Evolutionary conservation across 768 basidiomycete species (phyloP).

Genomic region (Boletus bicolor): DNA sequence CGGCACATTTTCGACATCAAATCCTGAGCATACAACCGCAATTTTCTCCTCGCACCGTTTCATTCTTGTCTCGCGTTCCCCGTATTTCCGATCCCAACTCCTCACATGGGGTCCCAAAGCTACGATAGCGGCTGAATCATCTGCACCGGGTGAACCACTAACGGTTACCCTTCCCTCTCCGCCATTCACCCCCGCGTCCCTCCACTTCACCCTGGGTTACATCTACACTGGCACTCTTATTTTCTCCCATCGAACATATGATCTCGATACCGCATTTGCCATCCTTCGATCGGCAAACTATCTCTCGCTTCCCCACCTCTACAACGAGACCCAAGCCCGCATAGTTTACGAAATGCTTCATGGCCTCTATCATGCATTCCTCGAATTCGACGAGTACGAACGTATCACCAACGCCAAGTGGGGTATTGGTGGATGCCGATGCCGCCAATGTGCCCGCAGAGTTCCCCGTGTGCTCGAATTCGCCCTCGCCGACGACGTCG

Average conservation of each 20-base stretch:
- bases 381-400: constrained; percentile 79
- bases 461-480: constrained; percentile 85
- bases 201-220: constrained; percentile 92
- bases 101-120: constrained; percentile 55
- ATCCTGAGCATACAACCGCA: constrained; percentile 69
- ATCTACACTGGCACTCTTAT: constrained; percentile 93
- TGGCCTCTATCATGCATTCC: constrained; percentile 81
- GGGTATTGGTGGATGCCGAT: constrained; percentile 82
- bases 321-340: constrained; percentile 76
- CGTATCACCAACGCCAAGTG: constrained; percentile 68
- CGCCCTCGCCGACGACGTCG: constrained; percentile 70
- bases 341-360: constrained; percentile 88
- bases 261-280: constrained; percentile 87
- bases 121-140: constrained; percentile 27
- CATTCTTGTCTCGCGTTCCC: constrained; percentile 83
- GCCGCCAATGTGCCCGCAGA: constrained; percentile 77
- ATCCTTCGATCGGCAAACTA: constrained; percentile 83
- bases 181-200: constrained; percentile 90
- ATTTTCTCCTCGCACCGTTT: constrained; percentile 93
- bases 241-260: constrained; percentile 90
- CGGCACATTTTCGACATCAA: constrained; percentile 60
- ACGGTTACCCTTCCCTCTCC: constrained; percentile 80
- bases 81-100: constrained; percentile 84
- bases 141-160: constrained; percentile 41
- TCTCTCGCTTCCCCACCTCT: constrained; percentile 69